Evolutionary conservation across 805 yeast species (phyloP).

Genomic region (Saturnispora silvae): DNA sequence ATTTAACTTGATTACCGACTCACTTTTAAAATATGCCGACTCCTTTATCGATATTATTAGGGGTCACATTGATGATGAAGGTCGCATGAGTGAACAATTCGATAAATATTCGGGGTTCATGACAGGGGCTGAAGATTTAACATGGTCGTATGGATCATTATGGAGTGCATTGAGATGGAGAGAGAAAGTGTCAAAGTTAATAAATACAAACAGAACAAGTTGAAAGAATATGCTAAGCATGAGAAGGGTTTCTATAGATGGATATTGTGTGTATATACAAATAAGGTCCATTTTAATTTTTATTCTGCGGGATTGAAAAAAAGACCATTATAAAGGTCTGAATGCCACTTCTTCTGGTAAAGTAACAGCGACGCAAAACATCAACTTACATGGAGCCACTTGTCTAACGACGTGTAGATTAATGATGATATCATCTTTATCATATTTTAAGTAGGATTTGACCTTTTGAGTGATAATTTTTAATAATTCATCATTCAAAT

Average conservation of each 20-base stretch:
- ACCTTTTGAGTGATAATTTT: constrained; percentile 52
- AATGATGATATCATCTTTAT: constrained; percentile 38
- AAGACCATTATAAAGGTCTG: constrained; percentile 2
- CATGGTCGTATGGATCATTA: constrained; percentile 84
- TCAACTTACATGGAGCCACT: constrained; percentile 94
- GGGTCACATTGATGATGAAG: constrained; percentile 52
- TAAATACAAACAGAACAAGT: background rate
- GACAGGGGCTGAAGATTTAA: constrained; percentile 79
- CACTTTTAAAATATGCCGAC: constrained; percentile 50
- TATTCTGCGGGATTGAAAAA: background rate
- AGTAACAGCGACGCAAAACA: constrained; percentile 79
- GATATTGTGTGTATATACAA: no score
- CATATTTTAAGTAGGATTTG: constrained; percentile 34
- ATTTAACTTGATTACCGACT: constrained; percentile 35
- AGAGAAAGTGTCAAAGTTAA: constrained; percentile 25
- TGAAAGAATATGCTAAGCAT: background rate
- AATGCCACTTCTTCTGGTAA: constrained; percentile 64
- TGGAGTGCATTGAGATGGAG: constrained; percentile 65
- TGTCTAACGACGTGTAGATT: constrained; percentile 78
- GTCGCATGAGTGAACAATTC: constrained; percentile 83
- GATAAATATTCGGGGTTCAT: constrained; percentile 70
- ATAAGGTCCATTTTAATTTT: no score
- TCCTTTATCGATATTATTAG: constrained; percentile 51
- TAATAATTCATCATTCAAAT: constrained; percentile 56
- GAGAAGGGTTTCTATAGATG: background rate